Base-by-base conservation (phyloP, 768 basidiomycete species). In the Tricholomella constricta region DNA sequence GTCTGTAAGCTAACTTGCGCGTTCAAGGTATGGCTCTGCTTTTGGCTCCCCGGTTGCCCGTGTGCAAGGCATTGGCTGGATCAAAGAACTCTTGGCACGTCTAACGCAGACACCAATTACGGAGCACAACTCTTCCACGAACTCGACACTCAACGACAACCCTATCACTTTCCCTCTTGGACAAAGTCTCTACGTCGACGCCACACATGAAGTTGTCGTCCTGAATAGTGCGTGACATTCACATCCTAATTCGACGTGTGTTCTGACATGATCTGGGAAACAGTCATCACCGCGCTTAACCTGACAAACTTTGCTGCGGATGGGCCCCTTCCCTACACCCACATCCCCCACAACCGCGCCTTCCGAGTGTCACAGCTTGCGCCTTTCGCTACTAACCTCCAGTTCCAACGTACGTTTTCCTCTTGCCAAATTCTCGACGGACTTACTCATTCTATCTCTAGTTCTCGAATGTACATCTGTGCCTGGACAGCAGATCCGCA, bases 171-270 rank as follows among this genome's bases (percentile, higher is more conserved):
- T 89, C 80, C 89, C 89, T 6, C 75, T 92, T 1, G 71, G 78
- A 22, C 82, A 91, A 48, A 79, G 75, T 49, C 65, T 95, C 29
- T 95, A 94, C 53, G 91, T 93, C 6, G 94, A 96, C 64, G 91
- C 91, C 6, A 91, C 89, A 2, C 94, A 95, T 52, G 94, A 96
- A 61, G 90, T 92, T n/a, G 89, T 94, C 34, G 84, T 94, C 0
- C 71, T 93, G n/a, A 88, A 93, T 61, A 81, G 89, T 89, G 55
- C 17, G 81, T 70, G 14, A 45, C 34, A 22, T 32, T 15, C 17
- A 36, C 14, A 31, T 2, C 40, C 10, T 44, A 6, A 22, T 47
- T 2, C 27, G 8, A 27, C 6, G 9, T 10, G 10, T 27, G 4
- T 19, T 4, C 22, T 43, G 23, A 43, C 42, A 43, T 15, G 15